Evolutionary conservation across 495 filamentous ascomycete genomes (phyloP).

Genomic region (Aspergillus mulundensis): DNA sequence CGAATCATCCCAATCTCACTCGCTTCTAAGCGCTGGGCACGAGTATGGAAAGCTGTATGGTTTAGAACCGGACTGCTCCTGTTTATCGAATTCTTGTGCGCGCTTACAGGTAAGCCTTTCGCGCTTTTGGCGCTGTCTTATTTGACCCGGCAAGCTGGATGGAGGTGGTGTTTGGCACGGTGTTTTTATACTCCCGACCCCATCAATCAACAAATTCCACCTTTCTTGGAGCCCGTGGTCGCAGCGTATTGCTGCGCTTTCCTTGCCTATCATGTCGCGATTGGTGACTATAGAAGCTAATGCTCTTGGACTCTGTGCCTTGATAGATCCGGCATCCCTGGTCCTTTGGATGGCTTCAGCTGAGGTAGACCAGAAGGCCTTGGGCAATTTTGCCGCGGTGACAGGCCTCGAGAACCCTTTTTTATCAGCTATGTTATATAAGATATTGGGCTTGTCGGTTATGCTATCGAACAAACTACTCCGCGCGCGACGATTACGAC

Average conservation of each 20-base stretch:
- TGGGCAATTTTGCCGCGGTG: constrained; percentile 76
- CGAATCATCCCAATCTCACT: constrained; percentile 1
- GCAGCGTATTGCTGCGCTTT: neutral
- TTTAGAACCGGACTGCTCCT: constrained; percentile 24
- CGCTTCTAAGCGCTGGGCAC: constrained; percentile 21
- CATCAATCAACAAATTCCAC: neutral
- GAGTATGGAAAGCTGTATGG: constrained; percentile 34
- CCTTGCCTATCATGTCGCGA: neutral
- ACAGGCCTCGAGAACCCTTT: constrained; percentile 68
- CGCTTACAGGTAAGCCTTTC: constrained; percentile 29
- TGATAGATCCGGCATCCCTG: constrained; percentile 23
- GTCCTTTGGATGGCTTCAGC: constrained; percentile 81
- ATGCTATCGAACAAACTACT: constrained; percentile 82
- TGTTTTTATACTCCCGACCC: neutral
- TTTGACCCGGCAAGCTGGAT: neutral
- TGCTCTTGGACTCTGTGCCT: constrained; percentile 6
- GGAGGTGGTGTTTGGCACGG: neutral
- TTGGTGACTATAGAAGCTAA: constrained; percentile 17
- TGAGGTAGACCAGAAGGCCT: constrained; percentile 94
- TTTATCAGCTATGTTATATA: constrained; percentile 78
- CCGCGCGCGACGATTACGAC: constrained; percentile 77
- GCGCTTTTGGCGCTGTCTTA: constrained; percentile 10
- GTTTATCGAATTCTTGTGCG: constrained; percentile 26
- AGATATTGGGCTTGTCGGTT: constrained; percentile 84
- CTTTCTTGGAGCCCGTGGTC: neutral